Evolutionary conservation across 179 eudicot species (phyloP), one percentile per base, ranked within the genome.

Genomic region (Amaranthus tricolor): DNA sequence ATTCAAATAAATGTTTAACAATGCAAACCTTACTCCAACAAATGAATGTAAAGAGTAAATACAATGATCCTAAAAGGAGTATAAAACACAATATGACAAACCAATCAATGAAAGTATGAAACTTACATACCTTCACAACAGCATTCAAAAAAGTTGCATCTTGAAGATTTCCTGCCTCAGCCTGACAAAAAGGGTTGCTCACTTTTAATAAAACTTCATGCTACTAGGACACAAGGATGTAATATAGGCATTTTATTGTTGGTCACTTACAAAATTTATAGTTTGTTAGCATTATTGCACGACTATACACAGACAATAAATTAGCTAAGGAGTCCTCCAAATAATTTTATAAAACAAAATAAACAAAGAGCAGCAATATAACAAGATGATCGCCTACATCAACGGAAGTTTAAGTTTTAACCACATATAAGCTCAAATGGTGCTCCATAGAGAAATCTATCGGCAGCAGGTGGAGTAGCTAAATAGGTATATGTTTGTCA

Each of bases 111-210:
- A 58, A 71, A 57, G 7, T 43, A 55, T 59, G 13, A 43, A 70
- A 40, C 9, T 43, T 45, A 47, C 74, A 68, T 86, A 94, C 98
- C 98, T 94, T 94, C 72, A 92, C 97, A 51, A 94, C 98, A 78
- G 98, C 98, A 85, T 88, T 89, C 66, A 94, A 84, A 82, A 86
- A 90, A 70, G 90, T 67, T 68, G 91, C 84, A 79, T 88, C 90
- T 74, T 88, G 94, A 84, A 90, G 81, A 81, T 79, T 86, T 66
- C 88, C 86, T 50, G 86, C 78, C 77, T 92, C 97, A 72, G 82
- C 94, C 98, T 94, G 91, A 58, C 68, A 88, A 78, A 73, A 15
- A 77, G 10, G 6, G 24, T 55, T 45, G 65, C 43, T 52, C 59
- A 50, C 58, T 40, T 59, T 15, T 49, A 61, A 74, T 6, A 15